Conservation (phyloP, 495 filamentous ascomycete species). For the Xylaria curta region DNA sequence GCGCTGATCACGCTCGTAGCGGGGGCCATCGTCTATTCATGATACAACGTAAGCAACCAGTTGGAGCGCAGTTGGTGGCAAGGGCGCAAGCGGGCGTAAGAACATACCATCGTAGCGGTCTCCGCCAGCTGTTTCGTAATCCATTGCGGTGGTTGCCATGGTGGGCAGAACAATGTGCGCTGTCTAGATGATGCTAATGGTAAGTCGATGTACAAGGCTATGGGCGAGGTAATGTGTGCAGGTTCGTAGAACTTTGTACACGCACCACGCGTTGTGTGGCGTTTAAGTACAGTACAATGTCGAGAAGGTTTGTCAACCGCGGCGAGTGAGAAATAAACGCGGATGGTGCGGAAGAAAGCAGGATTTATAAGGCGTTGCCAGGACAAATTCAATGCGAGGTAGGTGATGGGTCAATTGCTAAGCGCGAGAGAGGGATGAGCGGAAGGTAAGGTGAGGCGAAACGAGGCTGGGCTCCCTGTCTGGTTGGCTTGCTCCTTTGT, state of each 20-base stretch:
- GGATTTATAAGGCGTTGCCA: neutral
- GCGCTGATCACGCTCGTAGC: conserved; percentile 80
- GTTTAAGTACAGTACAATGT: neutral
- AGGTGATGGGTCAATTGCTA: neutral
- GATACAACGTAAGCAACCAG: conserved; percentile 25
- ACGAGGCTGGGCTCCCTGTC: neutral
- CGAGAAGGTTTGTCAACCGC: neutral
- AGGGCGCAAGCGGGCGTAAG: neutral
- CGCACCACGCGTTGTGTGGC: neutral
- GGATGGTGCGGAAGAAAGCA: neutral
- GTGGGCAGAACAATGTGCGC: conserved; percentile 27
- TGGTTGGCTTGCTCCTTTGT: neutral
- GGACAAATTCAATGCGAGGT: neutral
- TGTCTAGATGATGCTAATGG: conserved; percentile 26
- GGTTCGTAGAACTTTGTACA: neutral
- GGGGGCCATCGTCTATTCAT: conserved; percentile 70
- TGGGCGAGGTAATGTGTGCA: neutral
- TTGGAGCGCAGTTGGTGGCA: neutral
- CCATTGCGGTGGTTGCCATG: conserved; percentile 68
- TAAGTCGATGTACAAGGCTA: conserved; percentile 29
- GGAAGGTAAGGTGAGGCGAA: conserved; percentile 6
- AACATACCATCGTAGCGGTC: conserved; percentile 84
- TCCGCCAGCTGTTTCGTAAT: conserved; percentile 83
- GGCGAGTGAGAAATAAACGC: neutral
- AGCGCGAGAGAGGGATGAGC: neutral